Base-by-base conservation (phyloP, 805 yeast genomes). In the Pichia gijzeniarum region DNA sequence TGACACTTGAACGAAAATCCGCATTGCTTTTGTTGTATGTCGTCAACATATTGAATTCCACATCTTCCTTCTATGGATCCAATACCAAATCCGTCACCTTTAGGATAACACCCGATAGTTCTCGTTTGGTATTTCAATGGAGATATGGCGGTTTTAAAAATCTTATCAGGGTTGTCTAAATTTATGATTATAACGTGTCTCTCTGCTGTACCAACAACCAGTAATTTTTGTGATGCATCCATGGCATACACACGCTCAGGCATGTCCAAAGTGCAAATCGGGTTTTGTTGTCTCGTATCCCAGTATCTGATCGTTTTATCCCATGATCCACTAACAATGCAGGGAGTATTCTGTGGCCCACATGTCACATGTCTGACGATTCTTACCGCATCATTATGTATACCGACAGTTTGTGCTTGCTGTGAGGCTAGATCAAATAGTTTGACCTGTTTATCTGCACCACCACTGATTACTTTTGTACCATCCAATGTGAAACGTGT, bases 51-150 rank as follows among this genome's bases (percentile, higher is more conserved):
- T 61, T 88, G 95, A 55, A 93, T 81, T 13, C 95, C 95, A 67
- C 98, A 88, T 53, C 99, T 76, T 30, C 98, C 98, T 67, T 93
- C 99, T 39, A 91, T 79, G 6, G 95, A 83, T 4, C 96, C 98
- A 40, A 93, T 67, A 1, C 96, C 96, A 65, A 76, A 93, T 9
- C 98, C 97, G 57, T 85, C 82, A 12, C 95, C 98, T 51, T 79
- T 82, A n/a, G 90, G 90, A 63, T 82, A 87, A 61, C 98, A 91
- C 13, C 84, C 69, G 1, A 93, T 72, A 2, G 83, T 69, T 51
- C 96, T 73, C 0, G 96, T 89, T 69, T 90, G 97, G 79, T 82
- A 82, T 67, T 89, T 88, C 56, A 93, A 72, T 14, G 96, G 95
- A 17, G 95, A 82, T 63, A 72, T 71, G 36, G 73, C 60, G 44